Evolutionary conservation across 1,139 yeast species (phyloP).

Genomic region (Magnusiomyces suaveolens): DNA sequence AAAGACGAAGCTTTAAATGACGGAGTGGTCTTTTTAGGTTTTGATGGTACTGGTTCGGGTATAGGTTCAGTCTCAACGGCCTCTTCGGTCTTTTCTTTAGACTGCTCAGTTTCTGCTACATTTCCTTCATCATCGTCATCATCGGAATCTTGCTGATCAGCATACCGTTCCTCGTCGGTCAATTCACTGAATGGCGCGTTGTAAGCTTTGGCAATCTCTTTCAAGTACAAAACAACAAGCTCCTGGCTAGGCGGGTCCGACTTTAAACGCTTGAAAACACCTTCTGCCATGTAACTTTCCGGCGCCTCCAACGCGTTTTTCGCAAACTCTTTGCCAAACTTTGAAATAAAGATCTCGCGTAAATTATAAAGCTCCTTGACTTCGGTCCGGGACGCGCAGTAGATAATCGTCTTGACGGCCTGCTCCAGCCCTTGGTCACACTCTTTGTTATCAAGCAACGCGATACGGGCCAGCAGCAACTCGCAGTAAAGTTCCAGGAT

Average conservation of each 20-base stretch:
- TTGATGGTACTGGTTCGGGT: conserved; percentile 39
- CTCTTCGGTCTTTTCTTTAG: conserved; percentile 28
- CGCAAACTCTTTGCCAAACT: conserved; percentile 61
- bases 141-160: conserved; percentile 26
- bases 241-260: conserved; percentile 59
- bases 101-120: conserved; percentile 17
- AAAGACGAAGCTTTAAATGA: conserved; percentile 28
- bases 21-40: conserved; percentile 34
- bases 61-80: conserved; percentile 37
- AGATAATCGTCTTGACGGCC: conserved; percentile 63
- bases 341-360: conserved; percentile 51
- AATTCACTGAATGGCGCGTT: conserved; percentile 62
- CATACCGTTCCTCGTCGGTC: conserved; percentile 29
- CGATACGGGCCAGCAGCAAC: conserved; percentile 63
- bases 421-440: conserved; percentile 63
- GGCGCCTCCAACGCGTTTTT: conserved; percentile 52
- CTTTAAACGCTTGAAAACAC: conserved; percentile 52
- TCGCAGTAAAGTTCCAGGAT: conserved; percentile 77
- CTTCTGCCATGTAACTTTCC: conserved; percentile 50
- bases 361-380: conserved; percentile 58
- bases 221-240: conserved; percentile 58
- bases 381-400: conserved; percentile 63
- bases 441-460: conserved; percentile 41
- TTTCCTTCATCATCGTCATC: conserved; percentile 28
- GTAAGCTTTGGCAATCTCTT: conserved; percentile 76